Evolutionary conservation across 2,329 filamentous ascomycete species (phyloP), one percentile per base, ranked within the genome.

Genomic region (Neurospora sp.): DNA sequence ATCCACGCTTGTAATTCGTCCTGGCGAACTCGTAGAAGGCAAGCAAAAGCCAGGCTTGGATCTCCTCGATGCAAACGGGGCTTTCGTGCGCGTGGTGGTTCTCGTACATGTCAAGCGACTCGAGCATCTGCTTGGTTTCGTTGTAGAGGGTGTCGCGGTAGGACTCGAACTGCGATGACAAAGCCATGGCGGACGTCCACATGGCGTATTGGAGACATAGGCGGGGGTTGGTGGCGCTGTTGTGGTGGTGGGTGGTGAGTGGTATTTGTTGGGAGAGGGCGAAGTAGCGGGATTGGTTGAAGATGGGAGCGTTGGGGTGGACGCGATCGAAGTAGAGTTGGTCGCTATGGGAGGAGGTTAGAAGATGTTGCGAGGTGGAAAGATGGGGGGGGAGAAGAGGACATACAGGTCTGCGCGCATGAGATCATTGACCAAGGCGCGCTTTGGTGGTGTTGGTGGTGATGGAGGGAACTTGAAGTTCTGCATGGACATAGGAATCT

Each of bases 121-220:
- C 73, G 19, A 78, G 73, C 66, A 76, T 73, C 43, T 75, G 74
- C 4, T 76, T 68, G 2, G 76, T 75, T 57, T 77, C 72, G 6
- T 66, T 70, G 66, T 79, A 78, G 6, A 78, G 70, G 1, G 70
- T 23, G 12, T 72, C 71, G 6, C 75, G 70, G 4, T 73, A 69
- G 40, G 69, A 70, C 19, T 76, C 74, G 28, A 77, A 78, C 66
- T 78, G 77, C 10, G 76, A 76, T 8, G 77, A 79, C 12, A 76
- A 67, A 2, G 76, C 74, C 65, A 76, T 74, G 8, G 77, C 76
- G 37, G 77, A 41, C 0, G 76, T 76, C 75, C 77, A 77, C 77
- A 79, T 79, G 66, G 77, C 76, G 62, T 77, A 75, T 67, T 77
- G 77, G 2, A 79, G 72, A 67, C 76, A 77, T 4, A 70, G 66